Evolutionary conservation across 306 rosid genomes (phyloP).

Genomic region (Geum urbanum): DNA sequence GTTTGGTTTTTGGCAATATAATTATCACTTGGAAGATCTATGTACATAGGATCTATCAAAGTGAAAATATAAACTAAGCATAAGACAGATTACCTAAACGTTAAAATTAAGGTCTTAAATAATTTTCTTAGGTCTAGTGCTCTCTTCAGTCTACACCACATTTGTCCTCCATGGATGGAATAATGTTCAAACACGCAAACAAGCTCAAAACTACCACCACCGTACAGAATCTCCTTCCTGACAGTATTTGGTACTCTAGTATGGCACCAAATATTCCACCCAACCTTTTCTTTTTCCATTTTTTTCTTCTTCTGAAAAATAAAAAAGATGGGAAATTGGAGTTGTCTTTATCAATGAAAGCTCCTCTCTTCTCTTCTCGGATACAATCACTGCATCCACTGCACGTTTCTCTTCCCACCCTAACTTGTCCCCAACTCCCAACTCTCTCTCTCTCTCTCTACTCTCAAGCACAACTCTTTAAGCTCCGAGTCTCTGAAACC

Average conservation of each 20-base stretch:
- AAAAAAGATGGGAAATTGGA: neutral
- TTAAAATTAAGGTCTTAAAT: neutral
- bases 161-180: slow-evolving; percentile 6
- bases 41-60: neutral
- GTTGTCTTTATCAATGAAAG: slow-evolving; percentile 37
- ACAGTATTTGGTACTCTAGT: slow-evolving; percentile 16
- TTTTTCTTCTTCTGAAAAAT: neutral
- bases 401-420: slow-evolving; percentile 53
- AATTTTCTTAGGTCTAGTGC: neutral
- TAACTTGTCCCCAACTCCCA: slow-evolving; percentile 10
- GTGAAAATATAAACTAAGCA: neutral
- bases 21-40: too few species aligned
- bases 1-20: too few species aligned
- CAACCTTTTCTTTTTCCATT: neutral
- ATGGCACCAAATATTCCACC: slow-evolving; percentile 29
- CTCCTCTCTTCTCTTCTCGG: slow-evolving; percentile 19
- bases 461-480: slow-evolving; percentile 33
- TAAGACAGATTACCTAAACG: neutral
- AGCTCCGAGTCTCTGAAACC: slow-evolving; percentile 16
- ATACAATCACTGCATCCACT: slow-evolving; percentile 40
- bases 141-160: slow-evolving; percentile 13
- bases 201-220: neutral
- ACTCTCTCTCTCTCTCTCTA: slow-evolving; percentile 14
- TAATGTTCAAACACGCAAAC: neutral
- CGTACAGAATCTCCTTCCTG: slow-evolving; percentile 18